Conservation (phyloP, 2,329 filamentous ascomycete species). For the Phialophora expanda region DNA sequence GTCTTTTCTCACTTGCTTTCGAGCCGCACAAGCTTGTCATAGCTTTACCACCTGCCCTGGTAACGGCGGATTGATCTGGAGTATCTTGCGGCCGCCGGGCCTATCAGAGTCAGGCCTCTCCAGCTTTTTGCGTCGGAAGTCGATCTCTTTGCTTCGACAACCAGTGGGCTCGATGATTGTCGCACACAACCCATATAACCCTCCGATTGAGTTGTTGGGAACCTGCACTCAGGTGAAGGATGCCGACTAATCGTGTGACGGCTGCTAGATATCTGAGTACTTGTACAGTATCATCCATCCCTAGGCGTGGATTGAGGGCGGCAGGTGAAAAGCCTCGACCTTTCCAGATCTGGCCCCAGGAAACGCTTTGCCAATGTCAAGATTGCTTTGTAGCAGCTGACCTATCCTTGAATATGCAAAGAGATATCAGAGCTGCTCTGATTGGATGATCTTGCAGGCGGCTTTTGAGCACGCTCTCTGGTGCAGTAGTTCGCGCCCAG, state of each 20-base stretch:
- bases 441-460: slow-evolving; percentile 16
- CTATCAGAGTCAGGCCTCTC: slow-evolving; percentile 1
- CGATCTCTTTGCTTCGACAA: background rate
- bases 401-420: slow-evolving; percentile 3
- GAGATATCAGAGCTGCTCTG: slow-evolving; percentile 7
- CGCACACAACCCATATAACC: background rate
- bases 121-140: background rate
- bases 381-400: slow-evolving; percentile 4
- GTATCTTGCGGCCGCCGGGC: background rate
- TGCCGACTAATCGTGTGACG: background rate
- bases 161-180: background rate
- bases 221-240: background rate
- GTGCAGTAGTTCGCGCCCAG: slow-evolving; percentile 7
- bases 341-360: background rate
- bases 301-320: background rate
- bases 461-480: background rate
- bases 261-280: background rate
- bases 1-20: background rate
- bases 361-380: background rate
- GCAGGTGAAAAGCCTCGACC: background rate
- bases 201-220: too few species aligned
- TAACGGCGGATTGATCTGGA: background rate
- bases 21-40: slow-evolving; percentile 7
- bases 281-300: background rate
- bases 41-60: background rate